Base-by-base conservation (phyloP, 2,329 filamentous ascomycete species). In the Scytalidium sp. region DNA sequence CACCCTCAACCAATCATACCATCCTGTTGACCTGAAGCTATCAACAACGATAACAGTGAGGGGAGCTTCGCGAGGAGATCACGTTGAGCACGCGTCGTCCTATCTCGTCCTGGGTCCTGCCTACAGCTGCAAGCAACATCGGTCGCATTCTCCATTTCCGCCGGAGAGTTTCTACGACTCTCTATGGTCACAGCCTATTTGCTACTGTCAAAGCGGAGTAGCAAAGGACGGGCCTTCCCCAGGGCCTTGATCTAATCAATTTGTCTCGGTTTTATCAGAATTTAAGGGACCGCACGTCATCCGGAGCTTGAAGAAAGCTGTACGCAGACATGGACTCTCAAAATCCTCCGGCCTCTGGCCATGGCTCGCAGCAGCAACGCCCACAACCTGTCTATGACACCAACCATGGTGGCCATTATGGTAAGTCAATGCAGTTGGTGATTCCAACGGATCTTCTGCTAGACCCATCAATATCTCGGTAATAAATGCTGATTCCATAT, bases 381-480 rank as follows among this genome's bases (percentile, higher is more conserved):
- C 75, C 79, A 56, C 76, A 80, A 62, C 83, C 83, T 15, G 78
- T 81, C n/a, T 91, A 91, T 67, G 87, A 91, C 69, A 82, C 82
- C 45, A 78, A 74, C 59, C 83, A 87, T 64, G 87, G 86, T 53
- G 88, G 88, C 47, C 88, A 91, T 69, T 91, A 90, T 73, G 87
- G 87, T 90, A 73, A 71, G 78, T 68, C 22, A 43, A 15, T 10
- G 4, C 32, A 36, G 5, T 36, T 36, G n/a, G n/a, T n/a, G n/a
- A n/a, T n/a, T n/a, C n/a, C n/a, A n/a, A n/a, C n/a, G n/a, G n/a
- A n/a, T n/a, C n/a, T n/a, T n/a, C n/a, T n/a, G n/a, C n/a, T n/a
- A n/a, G n/a, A n/a, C n/a, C n/a, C 32, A 36, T 8, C 32, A 15
- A 36, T 15, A n/a, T 7, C 5, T 36, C 17, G 17, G 32, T 6